Evolutionary conservation across 1,284 basidiomycete species (phyloP), one percentile per base, ranked within the genome.

Genomic region (Naganishia sp.): DNA sequence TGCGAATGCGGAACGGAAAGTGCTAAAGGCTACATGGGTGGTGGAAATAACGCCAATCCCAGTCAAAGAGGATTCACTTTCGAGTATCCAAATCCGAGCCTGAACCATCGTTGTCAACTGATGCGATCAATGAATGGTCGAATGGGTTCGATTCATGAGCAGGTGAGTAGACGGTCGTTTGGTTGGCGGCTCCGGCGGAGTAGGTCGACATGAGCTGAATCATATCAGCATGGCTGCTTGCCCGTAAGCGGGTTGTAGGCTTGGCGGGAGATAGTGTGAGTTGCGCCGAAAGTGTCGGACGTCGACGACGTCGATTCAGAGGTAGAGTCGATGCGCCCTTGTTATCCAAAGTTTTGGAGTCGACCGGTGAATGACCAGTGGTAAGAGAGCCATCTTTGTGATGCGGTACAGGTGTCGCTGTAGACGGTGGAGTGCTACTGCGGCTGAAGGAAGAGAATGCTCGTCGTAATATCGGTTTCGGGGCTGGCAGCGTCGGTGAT

Each of bases 201-300:
- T 80, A 80, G 7, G 75, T 74, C 51, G 79, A 76, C 23, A 80
- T 75, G 49, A 80, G 72, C 41, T 73, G 63, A 49, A 74, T 71
- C 35, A 79, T 77, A 67, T 79, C 77, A 18, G 74, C 73, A 70
- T 79, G 76, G 56, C 75, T 77, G 46, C 70, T 64, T 43, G 73
- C 74, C 55, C 77, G 72, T 15, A 68, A 67, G 25, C 79, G 70
- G 13, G 76, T 75, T 3, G 73, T 73, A 0, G 76, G 77, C 17
- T 70, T 72, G 7, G 54, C 66, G 3, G 68, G 67, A 18, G 58
- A 63, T 9, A 57, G 43, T 0, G 65, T 51, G 21, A 68, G 67
- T 21, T 61, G 53, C 55, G 54, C 32, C 23, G 69, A 67, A 35
- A 74, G 61, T 10, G 72, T 74, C 0, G 74, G 72, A 0, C 71